Evolutionary conservation across 768 basidiomycete species (phyloP).

Genomic region (Boletus sp.): DNA sequence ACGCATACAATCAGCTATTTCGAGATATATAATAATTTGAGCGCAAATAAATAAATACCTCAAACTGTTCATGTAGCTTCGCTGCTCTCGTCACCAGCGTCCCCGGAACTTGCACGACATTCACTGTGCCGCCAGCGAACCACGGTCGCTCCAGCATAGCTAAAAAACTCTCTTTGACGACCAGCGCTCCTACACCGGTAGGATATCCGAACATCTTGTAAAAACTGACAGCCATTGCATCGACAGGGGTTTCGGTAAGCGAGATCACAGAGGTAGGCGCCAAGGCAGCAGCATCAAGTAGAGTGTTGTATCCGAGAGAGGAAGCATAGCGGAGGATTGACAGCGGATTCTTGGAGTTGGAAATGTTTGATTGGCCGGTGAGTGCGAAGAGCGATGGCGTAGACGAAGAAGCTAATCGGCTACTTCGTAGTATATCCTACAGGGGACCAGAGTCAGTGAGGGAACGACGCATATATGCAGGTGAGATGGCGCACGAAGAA

Average conservation of each 20-base stretch:
- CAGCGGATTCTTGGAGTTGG: conserved; percentile 70
- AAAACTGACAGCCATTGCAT: conserved; percentile 81
- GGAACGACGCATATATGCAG: conserved; percentile 21
- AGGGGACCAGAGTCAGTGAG: background rate
- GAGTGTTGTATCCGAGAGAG: conserved; percentile 65
- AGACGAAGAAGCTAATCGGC: conserved; percentile 40
- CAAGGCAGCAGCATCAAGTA: conserved; percentile 82
- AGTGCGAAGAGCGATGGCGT: conserved; percentile 65
- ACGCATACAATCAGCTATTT: conserved; percentile 10
- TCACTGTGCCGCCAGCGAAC: conserved; percentile 84
- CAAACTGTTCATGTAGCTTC: conserved; percentile 70
- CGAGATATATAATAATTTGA: background rate
- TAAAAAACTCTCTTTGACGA: conserved; percentile 71
- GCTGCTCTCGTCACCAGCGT: conserved; percentile 57
- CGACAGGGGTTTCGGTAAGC: conserved; percentile 63
- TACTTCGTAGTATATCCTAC: conserved; percentile 54
- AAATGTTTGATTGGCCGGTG: conserved; percentile 81
- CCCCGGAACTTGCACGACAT: conserved; percentile 82
- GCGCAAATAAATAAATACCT: conserved; percentile 43
- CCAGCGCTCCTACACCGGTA: conserved; percentile 77
- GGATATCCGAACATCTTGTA: conserved; percentile 93
- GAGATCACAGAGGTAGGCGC: conserved; percentile 71
- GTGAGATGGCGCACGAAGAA: background rate
- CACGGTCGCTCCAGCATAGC: conserved; percentile 64
- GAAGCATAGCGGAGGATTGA: conserved; percentile 63